These are phyloP conservation scores for Eremothecium gossypii DNA, from an alignment of 1,139 yeast genomes.

Conservation along the genomic window DNA sequence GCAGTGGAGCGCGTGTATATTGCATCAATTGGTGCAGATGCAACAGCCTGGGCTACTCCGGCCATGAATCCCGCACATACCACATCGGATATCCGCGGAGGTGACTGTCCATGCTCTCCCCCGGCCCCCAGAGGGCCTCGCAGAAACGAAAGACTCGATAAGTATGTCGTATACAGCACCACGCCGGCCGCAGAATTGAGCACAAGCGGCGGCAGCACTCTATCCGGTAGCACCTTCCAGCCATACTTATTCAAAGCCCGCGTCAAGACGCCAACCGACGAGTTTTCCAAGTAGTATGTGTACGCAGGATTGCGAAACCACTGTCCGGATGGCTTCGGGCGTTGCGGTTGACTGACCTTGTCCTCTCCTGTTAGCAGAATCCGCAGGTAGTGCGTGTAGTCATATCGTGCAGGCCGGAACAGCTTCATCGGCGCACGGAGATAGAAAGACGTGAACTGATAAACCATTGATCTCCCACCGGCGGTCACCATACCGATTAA, in stretches of 20 bases:
- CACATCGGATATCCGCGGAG: slow-evolving; percentile 39
- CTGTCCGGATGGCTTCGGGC: slow-evolving; percentile 32
- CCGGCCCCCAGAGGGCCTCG: slow-evolving; percentile 8
- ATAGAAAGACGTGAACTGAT: slow-evolving; percentile 70
- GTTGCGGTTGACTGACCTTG: slow-evolving; percentile 19
- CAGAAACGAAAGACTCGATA: slow-evolving; percentile 37
- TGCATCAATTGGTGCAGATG: slow-evolving; percentile 93
- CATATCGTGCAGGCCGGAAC: slow-evolving; percentile 84
- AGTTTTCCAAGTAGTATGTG: slow-evolving; percentile 40
- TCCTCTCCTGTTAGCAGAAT: slow-evolving; percentile 41
- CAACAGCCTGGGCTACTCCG: slow-evolving; percentile 78
- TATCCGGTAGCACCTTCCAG: slow-evolving; percentile 80
- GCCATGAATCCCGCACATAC: slow-evolving; percentile 79
- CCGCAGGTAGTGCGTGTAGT: slow-evolving; percentile 62
- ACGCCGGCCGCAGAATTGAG: slow-evolving; percentile 86
- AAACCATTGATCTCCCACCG: slow-evolving; percentile 72
- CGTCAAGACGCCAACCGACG: slow-evolving; percentile 62
- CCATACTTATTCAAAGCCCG: slow-evolving; percentile 71
- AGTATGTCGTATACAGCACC: slow-evolving; percentile 72
- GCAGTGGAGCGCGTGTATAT: slow-evolving; percentile 74
- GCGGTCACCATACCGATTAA: slow-evolving; percentile 63
- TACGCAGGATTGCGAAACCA: slow-evolving; percentile 37
- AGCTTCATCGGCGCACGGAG: slow-evolving; percentile 77
- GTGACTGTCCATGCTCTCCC: slow-evolving; percentile 10
- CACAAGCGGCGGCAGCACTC: slow-evolving; percentile 73